Conservation (phyloP, 1,139 yeast genomes). For the Dujonia santamariae region DNA sequence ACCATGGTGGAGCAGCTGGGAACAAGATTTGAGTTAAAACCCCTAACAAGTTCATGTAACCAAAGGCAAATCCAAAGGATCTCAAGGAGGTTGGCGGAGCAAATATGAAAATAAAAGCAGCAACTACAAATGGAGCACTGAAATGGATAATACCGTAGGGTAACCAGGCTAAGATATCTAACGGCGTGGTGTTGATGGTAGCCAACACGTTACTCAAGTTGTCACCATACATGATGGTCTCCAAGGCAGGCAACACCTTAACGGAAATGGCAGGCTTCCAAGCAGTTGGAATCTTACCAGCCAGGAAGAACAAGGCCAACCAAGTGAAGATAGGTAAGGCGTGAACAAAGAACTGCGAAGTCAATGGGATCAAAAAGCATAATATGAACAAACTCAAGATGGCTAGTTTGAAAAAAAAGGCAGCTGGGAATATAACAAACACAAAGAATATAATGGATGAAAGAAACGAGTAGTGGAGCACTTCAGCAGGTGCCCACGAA, state of each 20-base stretch:
- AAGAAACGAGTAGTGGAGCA: constrained; percentile 51
- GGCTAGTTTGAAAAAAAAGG: constrained; percentile 43
- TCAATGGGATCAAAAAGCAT: constrained; percentile 63
- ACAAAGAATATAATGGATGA: constrained; percentile 50
- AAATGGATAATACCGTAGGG: constrained; percentile 95
- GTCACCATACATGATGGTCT: constrained; percentile 91
- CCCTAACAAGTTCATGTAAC: constrained; percentile 91
- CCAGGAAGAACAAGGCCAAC: constrained; percentile 80
- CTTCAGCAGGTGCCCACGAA: constrained; percentile 44
- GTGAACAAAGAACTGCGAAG: constrained; percentile 81
- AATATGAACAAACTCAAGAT: constrained; percentile 33
- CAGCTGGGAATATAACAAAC: constrained; percentile 50
- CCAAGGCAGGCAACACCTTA: constrained; percentile 89
- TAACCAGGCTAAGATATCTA: constrained; percentile 90
- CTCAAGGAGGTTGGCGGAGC: constrained; percentile 91
- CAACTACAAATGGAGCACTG: constrained; percentile 84
- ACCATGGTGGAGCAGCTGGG: constrained; percentile 99
- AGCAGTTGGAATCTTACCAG: constrained; percentile 70
- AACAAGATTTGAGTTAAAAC: constrained; percentile 75
- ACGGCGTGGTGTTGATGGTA: constrained; percentile 58
- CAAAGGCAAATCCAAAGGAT: constrained; percentile 91
- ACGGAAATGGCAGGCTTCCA: constrained; percentile 91
- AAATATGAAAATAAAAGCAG: constrained; percentile 74
- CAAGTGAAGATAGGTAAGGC: constrained; percentile 87
- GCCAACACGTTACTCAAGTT: constrained; percentile 86